Conservation (phyloP, 139 green algal genomes). For the Micractinium sp. region DNA sequence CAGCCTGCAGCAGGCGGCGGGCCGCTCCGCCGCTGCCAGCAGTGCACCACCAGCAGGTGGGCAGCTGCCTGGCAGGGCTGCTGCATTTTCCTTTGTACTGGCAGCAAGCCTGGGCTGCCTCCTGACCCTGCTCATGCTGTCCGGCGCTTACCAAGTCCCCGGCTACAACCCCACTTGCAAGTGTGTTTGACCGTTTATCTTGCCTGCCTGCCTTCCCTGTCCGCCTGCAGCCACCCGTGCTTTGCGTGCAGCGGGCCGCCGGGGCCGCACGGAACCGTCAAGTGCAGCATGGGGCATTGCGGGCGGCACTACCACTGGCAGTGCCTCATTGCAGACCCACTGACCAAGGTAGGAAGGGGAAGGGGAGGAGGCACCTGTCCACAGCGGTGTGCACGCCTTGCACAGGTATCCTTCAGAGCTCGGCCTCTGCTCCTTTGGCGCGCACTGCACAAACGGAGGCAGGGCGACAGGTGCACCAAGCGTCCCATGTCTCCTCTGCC, state of each 20-base stretch:
- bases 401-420: too few relatives aligned
- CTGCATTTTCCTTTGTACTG: too few relatives aligned
- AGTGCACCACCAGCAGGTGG: constrained; percentile 24
- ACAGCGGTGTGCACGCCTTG: too few relatives aligned
- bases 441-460: too few relatives aligned
- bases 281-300: constrained; percentile 51
- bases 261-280: constrained; percentile 27
- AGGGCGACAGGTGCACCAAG: too few relatives aligned
- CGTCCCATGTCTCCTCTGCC: too few relatives aligned
- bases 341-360: constrained; percentile 14
- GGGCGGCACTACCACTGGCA: constrained; percentile 44
- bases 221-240: constrained; percentile 36
- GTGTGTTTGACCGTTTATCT: too few relatives aligned
- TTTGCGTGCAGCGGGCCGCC: constrained; percentile 26
- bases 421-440: too few relatives aligned
- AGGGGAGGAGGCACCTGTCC: too few relatives aligned
- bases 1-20: not conserved
- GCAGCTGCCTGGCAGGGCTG: not conserved
- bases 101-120: not conserved
- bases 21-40: constrained; percentile 21
- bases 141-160: not conserved
- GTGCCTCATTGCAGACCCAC: constrained; percentile 31
- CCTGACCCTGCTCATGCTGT: not conserved
- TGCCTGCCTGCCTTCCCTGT: not conserved
- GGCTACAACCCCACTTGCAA: not conserved